A percentile compares a stretch with the other conserved stretches of the same genome.
phyloP scores from a whole-genome alignment of 495 filamentous ascomycete genomes.

The Xylaria scruposa region DNA sequence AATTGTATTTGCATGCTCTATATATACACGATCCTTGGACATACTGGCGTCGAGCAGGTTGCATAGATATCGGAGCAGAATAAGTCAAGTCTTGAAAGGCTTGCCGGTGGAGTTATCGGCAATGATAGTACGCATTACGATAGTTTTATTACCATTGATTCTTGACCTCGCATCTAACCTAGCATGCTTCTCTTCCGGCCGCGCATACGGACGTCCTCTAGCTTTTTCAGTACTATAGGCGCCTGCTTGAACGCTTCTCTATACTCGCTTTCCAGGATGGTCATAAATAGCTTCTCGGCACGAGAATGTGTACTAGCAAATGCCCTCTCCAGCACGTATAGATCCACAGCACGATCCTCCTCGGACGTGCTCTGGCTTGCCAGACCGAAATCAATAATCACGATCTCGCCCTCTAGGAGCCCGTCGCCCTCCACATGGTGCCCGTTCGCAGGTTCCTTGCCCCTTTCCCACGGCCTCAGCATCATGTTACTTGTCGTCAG shows the following conservation, averaged over 20 bases:
- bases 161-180: slow-evolving; percentile 58
- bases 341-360: slow-evolving; percentile 93
- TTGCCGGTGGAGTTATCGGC: not conserved
- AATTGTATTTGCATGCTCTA: slow-evolving; percentile 12
- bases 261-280: slow-evolving; percentile 62
- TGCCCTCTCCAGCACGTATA: slow-evolving; percentile 97
- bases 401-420: slow-evolving; percentile 72
- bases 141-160: slow-evolving; percentile 21
- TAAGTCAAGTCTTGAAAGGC: not conserved
- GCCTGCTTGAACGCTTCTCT: slow-evolving; percentile 58
- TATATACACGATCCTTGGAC: slow-evolving; percentile 10
- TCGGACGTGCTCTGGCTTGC: slow-evolving; percentile 82
- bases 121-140: slow-evolving; percentile 24
- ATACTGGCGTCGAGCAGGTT: slow-evolving; percentile 17
- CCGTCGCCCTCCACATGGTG: slow-evolving; percentile 33
- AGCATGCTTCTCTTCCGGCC: slow-evolving; percentile 98
- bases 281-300: slow-evolving; percentile 76
- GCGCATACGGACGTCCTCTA: slow-evolving; percentile 94
- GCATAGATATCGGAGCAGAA: slow-evolving; percentile 21
- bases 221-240: slow-evolving; percentile 61
- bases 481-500: slow-evolving; percentile 98
- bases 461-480: slow-evolving; percentile 59
- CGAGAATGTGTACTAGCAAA: slow-evolving; percentile 93
- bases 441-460: slow-evolving; percentile 28
- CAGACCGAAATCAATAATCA: slow-evolving; percentile 95